Evolutionary conservation across 1,284 basidiomycete genomes (phyloP).

Genomic region (Pseudozyma flocculosa): DNA sequence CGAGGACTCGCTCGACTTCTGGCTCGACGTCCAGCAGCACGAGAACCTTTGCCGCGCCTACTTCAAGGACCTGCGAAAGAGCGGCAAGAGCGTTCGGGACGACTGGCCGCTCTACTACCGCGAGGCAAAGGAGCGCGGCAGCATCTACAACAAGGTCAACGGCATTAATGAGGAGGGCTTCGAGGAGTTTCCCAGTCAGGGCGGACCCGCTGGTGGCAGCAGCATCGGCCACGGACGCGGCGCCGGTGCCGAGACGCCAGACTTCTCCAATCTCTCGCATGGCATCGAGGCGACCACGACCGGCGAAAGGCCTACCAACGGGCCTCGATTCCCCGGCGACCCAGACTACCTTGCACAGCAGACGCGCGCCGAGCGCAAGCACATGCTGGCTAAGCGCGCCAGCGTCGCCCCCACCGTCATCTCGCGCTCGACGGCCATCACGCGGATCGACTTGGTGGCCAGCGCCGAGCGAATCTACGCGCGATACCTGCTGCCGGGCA

Average conservation of each 20-base stretch:
- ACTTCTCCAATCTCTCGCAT: slow-evolving; percentile 24
- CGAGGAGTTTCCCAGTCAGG: not conserved
- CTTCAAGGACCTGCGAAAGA: slow-evolving; percentile 95
- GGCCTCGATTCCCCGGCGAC: slow-evolving; percentile 51
- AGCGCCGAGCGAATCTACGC: slow-evolving; percentile 94
- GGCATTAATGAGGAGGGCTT: slow-evolving; percentile 63
- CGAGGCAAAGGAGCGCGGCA: slow-evolving; percentile 69
- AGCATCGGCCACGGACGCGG: slow-evolving; percentile 23
- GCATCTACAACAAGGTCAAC: slow-evolving; percentile 85
- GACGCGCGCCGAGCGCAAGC: slow-evolving; percentile 37
- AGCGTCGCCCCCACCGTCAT: slow-evolving; percentile 62
- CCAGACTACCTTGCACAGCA: slow-evolving; percentile 45
- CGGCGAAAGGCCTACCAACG: not conserved
- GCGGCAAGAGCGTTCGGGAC: slow-evolving; percentile 82
- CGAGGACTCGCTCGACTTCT: slow-evolving; percentile 95
- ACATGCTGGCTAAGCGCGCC: slow-evolving; percentile 46
- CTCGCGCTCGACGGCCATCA: slow-evolving; percentile 84
- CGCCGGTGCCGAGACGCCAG: slow-evolving; percentile 25
- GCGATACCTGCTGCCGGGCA: slow-evolving; percentile 73
- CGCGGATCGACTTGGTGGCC: slow-evolving; percentile 81
- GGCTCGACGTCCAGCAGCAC: slow-evolving; percentile 98
- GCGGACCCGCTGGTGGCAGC: slow-evolving; percentile 10
- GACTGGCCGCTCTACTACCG: slow-evolving; percentile 95
- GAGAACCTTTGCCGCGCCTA: slow-evolving; percentile 97
- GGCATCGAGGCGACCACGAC: slow-evolving; percentile 11